Percentiles rank a stretch among this genome's conserved stretches.
phyloP scores from a whole-genome alignment of 1,284 basidiomycete genomes.

The Ganoderma multipileum region DNA sequence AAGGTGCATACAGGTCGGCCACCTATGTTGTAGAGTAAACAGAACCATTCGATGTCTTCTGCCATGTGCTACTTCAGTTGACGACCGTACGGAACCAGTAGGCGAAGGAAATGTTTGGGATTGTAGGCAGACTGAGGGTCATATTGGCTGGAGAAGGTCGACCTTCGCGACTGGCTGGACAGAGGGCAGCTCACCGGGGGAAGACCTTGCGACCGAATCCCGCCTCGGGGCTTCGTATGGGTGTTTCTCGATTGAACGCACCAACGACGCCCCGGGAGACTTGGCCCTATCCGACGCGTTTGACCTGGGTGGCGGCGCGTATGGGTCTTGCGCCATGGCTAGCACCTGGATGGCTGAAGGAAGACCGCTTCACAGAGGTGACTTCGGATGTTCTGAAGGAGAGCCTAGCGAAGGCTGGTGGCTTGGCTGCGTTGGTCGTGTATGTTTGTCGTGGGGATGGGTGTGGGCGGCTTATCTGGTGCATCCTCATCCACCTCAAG shows the following conservation, averaged over 20 bases:
- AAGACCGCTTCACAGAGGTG: constrained; percentile 31
- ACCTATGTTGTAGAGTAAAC: constrained; percentile 47
- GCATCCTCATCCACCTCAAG: constrained; percentile 12
- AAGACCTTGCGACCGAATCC: constrained; percentile 14
- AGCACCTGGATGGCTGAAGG: constrained; percentile 5
- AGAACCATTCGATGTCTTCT: constrained; percentile 61
- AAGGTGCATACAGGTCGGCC: constrained; percentile 51
- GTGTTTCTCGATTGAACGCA: constrained; percentile 29
- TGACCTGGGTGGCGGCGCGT: constrained; percentile 21
- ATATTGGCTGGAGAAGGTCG: constrained; percentile 26
- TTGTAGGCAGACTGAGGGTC: constrained; percentile 22
- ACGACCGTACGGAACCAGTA: constrained; percentile 36
- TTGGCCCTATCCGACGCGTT: constrained; percentile 30
- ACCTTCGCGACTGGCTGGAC: constrained; percentile 28
- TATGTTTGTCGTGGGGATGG: constrained; percentile 1
- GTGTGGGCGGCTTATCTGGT: constrained; percentile 6
- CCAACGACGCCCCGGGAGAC: constrained; percentile 36
- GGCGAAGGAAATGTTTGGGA: constrained; percentile 33
- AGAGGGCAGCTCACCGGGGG: constrained; percentile 20
- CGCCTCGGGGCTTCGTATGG: constrained; percentile 20
- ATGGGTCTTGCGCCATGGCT: constrained; percentile 22
- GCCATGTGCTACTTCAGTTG: constrained; percentile 39
- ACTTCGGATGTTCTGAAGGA: constrained; percentile 34
- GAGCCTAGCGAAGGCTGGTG: constrained; percentile 27
- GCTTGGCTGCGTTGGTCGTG: constrained; percentile 6